A percentile compares a stretch with the other conserved stretches of the same genome.
Conservation (phyloP, 805 yeast genomes). For the Sugiyamaella floridensis region DNA sequence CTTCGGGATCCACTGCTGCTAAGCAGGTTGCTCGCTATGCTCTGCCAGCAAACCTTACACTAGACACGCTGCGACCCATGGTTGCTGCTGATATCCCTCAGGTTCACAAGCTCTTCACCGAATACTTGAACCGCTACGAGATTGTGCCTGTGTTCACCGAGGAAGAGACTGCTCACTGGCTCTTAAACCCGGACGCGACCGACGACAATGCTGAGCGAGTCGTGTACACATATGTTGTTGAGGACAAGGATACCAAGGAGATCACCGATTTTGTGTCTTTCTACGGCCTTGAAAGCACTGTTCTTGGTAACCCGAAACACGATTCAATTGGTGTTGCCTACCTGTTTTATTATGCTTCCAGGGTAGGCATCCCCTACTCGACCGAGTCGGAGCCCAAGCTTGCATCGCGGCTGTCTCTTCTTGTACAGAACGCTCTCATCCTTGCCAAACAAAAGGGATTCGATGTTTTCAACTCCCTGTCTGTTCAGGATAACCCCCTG, state of each 20-base stretch:
- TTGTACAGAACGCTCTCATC: slow-evolving; percentile 70
- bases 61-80: slow-evolving; percentile 54
- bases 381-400: slow-evolving; percentile 39
- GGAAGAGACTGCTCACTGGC: slow-evolving; percentile 75
- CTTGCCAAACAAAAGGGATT: slow-evolving; percentile 59
- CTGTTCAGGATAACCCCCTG: slow-evolving; percentile 81
- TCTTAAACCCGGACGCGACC: slow-evolving; percentile 41
- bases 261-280: slow-evolving; percentile 88
- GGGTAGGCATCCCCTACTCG: slow-evolving; percentile 28
- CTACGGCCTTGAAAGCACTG: slow-evolving; percentile 82
- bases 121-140: slow-evolving; percentile 65
- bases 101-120: slow-evolving; percentile 51
- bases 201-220: slow-evolving; percentile 40
- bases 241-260: slow-evolving; percentile 39
- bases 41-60: slow-evolving; percentile 45
- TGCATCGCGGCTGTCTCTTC: slow-evolving; percentile 49
- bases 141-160: slow-evolving; percentile 61
- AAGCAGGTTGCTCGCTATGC: slow-evolving; percentile 58
- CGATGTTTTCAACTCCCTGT: slow-evolving; percentile 90
- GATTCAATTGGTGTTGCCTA: slow-evolving; percentile 78
- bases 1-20: slow-evolving; percentile 58
- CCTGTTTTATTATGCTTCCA: slow-evolving; percentile 78
- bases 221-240: slow-evolving; percentile 73
- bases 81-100: slow-evolving; percentile 53
- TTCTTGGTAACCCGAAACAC: slow-evolving; percentile 55